phyloP scores from a whole-genome alignment of 202 grass and related monocot species.

The Bolboschoenoplectus hybrid region DNA sequence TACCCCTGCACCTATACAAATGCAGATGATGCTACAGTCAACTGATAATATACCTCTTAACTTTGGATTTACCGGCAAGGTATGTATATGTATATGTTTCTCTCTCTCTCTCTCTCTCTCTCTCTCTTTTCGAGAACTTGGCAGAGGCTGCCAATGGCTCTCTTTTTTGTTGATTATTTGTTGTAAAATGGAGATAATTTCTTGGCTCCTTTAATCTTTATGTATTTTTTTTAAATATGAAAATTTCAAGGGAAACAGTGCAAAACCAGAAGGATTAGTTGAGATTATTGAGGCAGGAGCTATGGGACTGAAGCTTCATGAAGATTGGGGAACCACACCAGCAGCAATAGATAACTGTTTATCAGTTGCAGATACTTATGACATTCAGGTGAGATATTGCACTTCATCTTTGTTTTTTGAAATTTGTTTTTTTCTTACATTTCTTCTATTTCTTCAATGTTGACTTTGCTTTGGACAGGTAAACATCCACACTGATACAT shows the following conservation, averaged over 20 bases:
- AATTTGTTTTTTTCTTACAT: slow-evolving; percentile 7
- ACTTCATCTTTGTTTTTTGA: slow-evolving; percentile 32
- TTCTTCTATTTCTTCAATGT: slow-evolving; percentile 25
- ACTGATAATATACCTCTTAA: slow-evolving; percentile 91
- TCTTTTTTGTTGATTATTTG: not conserved
- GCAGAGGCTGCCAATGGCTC: no score
- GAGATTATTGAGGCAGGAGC: slow-evolving; percentile 92
- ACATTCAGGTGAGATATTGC: slow-evolving; percentile 66
- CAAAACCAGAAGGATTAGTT: slow-evolving; percentile 81
- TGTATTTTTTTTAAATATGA: not conserved
- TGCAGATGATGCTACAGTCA: slow-evolving; percentile 95
- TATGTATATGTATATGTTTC: slow-evolving; percentile 40
- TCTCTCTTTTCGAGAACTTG: no score
- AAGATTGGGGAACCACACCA: slow-evolving; percentile 97
- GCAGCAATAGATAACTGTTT: slow-evolving; percentile 88
- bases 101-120: not conserved
- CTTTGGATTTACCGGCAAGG: slow-evolving; percentile 93
- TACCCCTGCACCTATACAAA: slow-evolving; percentile 82
- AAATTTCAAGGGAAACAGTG: slow-evolving; percentile 75
- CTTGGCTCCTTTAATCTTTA: not conserved
- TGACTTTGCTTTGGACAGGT: slow-evolving; percentile 54
- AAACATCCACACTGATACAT: slow-evolving; percentile 96
- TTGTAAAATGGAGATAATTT: not conserved
- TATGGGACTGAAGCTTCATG: slow-evolving; percentile 94
- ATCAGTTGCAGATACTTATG: slow-evolving; percentile 79